Base-by-base conservation (phyloP, 2,329 filamentous ascomycete species). In the Diaporthe australafricana region DNA sequence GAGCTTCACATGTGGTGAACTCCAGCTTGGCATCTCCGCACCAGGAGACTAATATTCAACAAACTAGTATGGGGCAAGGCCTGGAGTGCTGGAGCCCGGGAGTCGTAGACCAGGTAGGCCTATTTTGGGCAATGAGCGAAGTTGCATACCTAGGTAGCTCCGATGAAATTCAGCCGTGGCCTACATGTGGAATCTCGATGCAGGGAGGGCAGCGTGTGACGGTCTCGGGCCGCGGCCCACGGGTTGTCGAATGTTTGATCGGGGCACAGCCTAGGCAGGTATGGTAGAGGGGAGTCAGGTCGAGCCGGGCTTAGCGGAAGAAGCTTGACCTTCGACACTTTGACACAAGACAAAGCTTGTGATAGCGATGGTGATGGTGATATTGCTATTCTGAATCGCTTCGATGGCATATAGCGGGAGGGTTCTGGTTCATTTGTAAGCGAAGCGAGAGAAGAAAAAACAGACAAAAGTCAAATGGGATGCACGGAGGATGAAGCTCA, bases 161-260 rank as follows among this genome's bases (percentile, higher is more conserved):
- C 22, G 55, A 40, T 27, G 53, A 11, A 20, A 20, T 20, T 45
- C 22, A 47, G 40, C 32, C 56, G 40, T 45, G 25, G n/a, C 27
- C 25, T 32, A 17, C 57, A 60, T 47, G 25, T 62, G 40, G 57
- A 62, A 62, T 62, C 57, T 62, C 57, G 57, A 62, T 62, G 57
- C 57, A 62, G 40, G 40, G 57, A 62, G 57, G 40, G 40, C 40
- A 47, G 40, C 57, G 27, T 62, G 57, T 40, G 57, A 62, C 40
- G 40, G 57, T 62, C 40, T 62, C 57, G 57, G 57, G 57, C 57
- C 57, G 57, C 57, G 57, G 57, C 40, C 27, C 40, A 62, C 27
- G 40, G 53, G 20, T 56, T 25, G 53, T 56, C n/a, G 32, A 56
- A 38, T 38, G 53, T 56, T 38, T 56, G 53, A 56, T 38, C 32